Percentiles rank a stretch among this genome's conserved stretches.
Conservation (phyloP, 140 eudicot species). For the Senecio squalidus region DNA sequence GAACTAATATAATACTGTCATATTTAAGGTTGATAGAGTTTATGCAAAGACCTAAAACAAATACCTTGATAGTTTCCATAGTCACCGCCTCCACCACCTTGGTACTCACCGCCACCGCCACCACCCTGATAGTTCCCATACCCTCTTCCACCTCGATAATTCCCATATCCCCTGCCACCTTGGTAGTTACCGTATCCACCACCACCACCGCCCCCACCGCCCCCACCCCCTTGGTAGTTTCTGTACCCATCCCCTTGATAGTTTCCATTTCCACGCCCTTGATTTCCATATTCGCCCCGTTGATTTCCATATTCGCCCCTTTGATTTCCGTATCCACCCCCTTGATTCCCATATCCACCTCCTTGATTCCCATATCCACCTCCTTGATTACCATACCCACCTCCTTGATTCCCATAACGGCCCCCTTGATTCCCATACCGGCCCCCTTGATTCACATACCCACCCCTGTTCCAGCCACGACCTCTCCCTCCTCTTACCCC, state of each 20-base stretch:
- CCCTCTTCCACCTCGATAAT: constrained; percentile 32
- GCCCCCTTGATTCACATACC: no score
- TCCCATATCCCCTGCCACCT: constrained; percentile 28
- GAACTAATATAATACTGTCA: not conserved
- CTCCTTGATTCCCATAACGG: constrained; percentile 26
- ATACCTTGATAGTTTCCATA: constrained; percentile 37
- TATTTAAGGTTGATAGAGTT: not conserved
- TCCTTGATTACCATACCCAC: constrained; percentile 22
- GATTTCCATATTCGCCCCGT: constrained; percentile 44
- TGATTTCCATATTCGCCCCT: constrained; percentile 39
- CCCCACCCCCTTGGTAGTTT: constrained; percentile 28
- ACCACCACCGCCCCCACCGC: no score
- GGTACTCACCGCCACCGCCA: constrained; percentile 22
- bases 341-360: constrained; percentile 37
- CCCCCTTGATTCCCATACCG: constrained; percentile 20
- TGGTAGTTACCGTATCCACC: constrained; percentile 29
- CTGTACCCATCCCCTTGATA: constrained; percentile 41
- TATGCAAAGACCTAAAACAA: constrained; percentile 2
- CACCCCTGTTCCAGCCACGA: constrained; percentile 85
- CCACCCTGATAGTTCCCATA: constrained; percentile 28
- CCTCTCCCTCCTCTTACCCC: constrained; percentile 79
- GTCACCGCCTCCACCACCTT: constrained; percentile 17
- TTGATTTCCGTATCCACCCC: constrained; percentile 11
- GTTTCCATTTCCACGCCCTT: constrained; percentile 20
- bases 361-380: constrained; percentile 16